Evolutionary conservation across 139 green algal genomes (phyloP).

Genomic region (Chlorella sp.): DNA sequence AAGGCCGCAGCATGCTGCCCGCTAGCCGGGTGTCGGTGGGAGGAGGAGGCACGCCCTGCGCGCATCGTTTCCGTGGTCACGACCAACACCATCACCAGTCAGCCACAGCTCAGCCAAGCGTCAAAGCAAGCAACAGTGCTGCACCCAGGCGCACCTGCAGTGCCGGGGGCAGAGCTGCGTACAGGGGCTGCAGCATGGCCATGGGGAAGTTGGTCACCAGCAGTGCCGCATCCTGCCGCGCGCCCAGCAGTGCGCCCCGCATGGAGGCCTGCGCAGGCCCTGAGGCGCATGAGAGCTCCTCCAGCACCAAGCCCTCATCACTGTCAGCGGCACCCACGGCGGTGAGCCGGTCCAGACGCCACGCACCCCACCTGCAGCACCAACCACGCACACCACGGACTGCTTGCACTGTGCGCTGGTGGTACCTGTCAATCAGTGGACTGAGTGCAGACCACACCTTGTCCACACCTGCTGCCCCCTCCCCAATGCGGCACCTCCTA

Average conservation of each 20-base stretch:
- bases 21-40: too few relatives aligned
- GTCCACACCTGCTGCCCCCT: too few relatives aligned
- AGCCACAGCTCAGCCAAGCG: too few relatives aligned
- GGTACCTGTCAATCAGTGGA: too few relatives aligned
- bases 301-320: slow-evolving; percentile 74
- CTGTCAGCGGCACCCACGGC: slow-evolving; percentile 59
- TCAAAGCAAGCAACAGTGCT: too few relatives aligned
- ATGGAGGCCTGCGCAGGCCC: slow-evolving; percentile 32
- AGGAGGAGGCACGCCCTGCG: too few relatives aligned
- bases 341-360: not conserved
- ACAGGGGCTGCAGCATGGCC: slow-evolving; percentile 59
- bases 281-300: slow-evolving; percentile 48
- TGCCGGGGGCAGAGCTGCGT: slow-evolving; percentile 53
- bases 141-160: slow-evolving; percentile 30
- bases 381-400: not conserved
- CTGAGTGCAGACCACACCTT: too few relatives aligned
- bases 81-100: too few relatives aligned
- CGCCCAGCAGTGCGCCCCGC: slow-evolving; percentile 60
- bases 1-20: slow-evolving; percentile 7
- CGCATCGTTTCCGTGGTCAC: too few relatives aligned
- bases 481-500: too few relatives aligned
- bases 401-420: not conserved
- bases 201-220: slow-evolving; percentile 75
- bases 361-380: slow-evolving; percentile 1
- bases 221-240: slow-evolving; percentile 69